Evolutionary conservation across 495 filamentous ascomycete genomes (phyloP), one percentile per base, ranked within the genome.

Genomic region (Viridothelium virens): DNA sequence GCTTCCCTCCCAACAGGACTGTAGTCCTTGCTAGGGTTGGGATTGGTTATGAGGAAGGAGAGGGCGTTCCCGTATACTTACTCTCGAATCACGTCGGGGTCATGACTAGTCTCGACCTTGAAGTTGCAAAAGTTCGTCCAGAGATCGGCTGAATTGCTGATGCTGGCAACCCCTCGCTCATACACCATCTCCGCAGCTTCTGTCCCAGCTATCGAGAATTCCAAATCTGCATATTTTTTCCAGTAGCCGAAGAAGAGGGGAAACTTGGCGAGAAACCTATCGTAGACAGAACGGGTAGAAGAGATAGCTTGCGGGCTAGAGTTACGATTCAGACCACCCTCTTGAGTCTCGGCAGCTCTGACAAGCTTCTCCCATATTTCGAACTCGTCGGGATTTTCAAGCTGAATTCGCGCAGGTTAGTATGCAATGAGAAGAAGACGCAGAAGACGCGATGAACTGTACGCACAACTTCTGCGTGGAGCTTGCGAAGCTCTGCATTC

Each of bases 111-210:
- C 70, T 97, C 91, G 75, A 91, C 90, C 77, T 99, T 99, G 85
- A 97, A 97, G 69, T 84, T 82, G 80, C 93, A 97, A 80, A 97
- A 99, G 69, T 93, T 92, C 47, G 91, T 88, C 94, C 94, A 99
- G 41, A 97, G 83, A 72, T 97, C 94, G 67, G 97, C 92, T 2
- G 92, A 97, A 66, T 88, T 91, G 7, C 88, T 87, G 73, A 97
- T 92, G 74, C 92, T 95, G 2, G 94, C 92, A 67, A 96, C 86
- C 63, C 95, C 94, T 70, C 94, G 86, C 79, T 99, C 94, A 70
- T 97, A 98, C 25, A 97, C 94, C 90, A 97, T 94, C 74, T 99
- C 94, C 65, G 94, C 95, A 38, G 95, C 92, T 79, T 99, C 94
- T 1, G 95, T 96, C 36, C 94, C 94, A 4, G 91, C 91, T 69